These are phyloP conservation scores for Cryptosporidium xiaoi DNA, from an alignment of 169 alveolate species.

Conservation along the genomic window DNA sequence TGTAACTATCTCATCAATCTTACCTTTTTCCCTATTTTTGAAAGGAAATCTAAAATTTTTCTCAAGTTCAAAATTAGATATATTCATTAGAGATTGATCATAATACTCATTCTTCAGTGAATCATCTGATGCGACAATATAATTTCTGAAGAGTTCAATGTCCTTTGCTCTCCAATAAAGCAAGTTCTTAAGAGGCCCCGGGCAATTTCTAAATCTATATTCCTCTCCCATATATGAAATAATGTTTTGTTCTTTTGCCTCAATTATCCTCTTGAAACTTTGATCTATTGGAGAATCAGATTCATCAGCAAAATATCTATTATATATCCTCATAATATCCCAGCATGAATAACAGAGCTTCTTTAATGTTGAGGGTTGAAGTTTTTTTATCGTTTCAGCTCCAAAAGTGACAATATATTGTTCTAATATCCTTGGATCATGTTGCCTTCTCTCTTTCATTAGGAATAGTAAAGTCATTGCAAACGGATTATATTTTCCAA, in stretches of 20 bases:
- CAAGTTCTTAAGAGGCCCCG: slow-evolving; percentile 50
- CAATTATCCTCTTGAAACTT: slow-evolving; percentile 42
- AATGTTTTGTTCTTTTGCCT: slow-evolving; percentile 50
- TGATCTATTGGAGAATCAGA: slow-evolving; percentile 17
- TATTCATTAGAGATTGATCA: background rate
- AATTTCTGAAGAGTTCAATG: slow-evolving; percentile 21
- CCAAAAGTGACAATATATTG: slow-evolving; percentile 63
- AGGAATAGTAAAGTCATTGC: slow-evolving; percentile 42
- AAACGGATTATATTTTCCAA: slow-evolving; percentile 56
- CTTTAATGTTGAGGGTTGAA: slow-evolving; percentile 18
- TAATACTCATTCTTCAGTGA: background rate
- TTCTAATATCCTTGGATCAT: slow-evolving; percentile 56
- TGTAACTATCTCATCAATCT: slow-evolving; percentile 59
- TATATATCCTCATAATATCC: slow-evolving; percentile 60
- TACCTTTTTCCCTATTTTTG: slow-evolving; percentile 15
- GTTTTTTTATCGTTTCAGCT: slow-evolving; percentile 20
- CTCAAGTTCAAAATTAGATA: slow-evolving; percentile 12
- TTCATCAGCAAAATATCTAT: slow-evolving; percentile 57
- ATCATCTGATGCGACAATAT: slow-evolving; percentile 34
- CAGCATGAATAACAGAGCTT: slow-evolving; percentile 52
- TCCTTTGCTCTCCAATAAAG: slow-evolving; percentile 51
- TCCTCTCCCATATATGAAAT: slow-evolving; percentile 41
- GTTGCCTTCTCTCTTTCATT: slow-evolving; percentile 32
- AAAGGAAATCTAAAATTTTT: slow-evolving; percentile 29
- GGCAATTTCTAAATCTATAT: slow-evolving; percentile 29